These are phyloP conservation scores for Barnettozyma sp. DNA, from an alignment of 805 yeast species.

Conservation along the genomic window DNA sequence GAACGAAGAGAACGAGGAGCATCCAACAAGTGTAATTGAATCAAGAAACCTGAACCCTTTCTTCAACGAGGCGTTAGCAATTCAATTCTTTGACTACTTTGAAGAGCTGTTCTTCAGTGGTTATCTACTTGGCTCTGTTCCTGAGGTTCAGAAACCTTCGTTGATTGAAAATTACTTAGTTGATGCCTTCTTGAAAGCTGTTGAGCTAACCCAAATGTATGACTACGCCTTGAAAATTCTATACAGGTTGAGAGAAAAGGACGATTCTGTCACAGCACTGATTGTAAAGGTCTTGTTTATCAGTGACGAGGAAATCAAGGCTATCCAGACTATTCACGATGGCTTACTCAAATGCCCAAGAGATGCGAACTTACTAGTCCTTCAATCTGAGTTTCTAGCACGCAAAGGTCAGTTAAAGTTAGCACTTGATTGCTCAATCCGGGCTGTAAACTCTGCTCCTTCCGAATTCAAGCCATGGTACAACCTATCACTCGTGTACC, in stretches of 20 bases:
- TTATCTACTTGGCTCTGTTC: conserved; percentile 54
- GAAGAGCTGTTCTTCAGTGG: conserved; percentile 63
- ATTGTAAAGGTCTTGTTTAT: conserved; percentile 47
- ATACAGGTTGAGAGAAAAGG: conserved; percentile 41
- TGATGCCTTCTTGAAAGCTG: conserved; percentile 61
- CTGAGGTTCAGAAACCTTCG: conserved; percentile 65
- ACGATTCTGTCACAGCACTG: conserved; percentile 51
- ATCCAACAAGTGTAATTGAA: conserved; percentile 65
- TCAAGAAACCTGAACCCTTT: conserved; percentile 81
- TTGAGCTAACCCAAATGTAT: conserved; percentile 59
- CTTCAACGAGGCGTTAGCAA: conserved; percentile 38
- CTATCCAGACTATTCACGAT: conserved; percentile 44
- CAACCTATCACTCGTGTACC: conserved; percentile 54
- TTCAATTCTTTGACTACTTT: conserved; percentile 54
- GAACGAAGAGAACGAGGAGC: conserved; percentile 70
- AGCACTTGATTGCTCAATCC: conserved; percentile 52
- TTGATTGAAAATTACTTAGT: conserved; percentile 60
- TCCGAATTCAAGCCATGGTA: conserved; percentile 75
- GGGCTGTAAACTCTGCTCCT: conserved; percentile 66
- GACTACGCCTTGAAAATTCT: conserved; percentile 56
- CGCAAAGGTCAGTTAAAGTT: conserved; percentile 46
- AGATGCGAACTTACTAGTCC: conserved; percentile 45
- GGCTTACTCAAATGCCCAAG: conserved; percentile 45
- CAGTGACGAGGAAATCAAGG: conserved; percentile 54
- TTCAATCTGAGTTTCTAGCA: conserved; percentile 53